Base-by-base conservation (phyloP, 1,139 yeast genomes). In the Meyerozyma carpophila region DNA sequence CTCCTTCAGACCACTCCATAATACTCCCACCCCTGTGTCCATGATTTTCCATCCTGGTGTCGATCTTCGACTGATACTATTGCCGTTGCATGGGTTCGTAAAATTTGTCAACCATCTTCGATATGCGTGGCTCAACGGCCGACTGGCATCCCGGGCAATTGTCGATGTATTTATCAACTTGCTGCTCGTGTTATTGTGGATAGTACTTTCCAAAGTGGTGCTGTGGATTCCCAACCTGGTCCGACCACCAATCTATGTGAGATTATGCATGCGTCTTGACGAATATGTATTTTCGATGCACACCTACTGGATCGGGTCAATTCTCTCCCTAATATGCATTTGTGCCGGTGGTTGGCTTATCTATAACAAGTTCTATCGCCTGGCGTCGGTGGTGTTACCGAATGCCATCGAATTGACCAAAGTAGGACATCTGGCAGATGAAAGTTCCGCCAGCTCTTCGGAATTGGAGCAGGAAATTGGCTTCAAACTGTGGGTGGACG, bases 191-290 rank as follows among this genome's bases (percentile, higher is more conserved):
- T 4, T 27, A 8, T 14, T 20, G 14, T 37, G 40, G 40, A 9
- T 37, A 5, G 2, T 28, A 6, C n/a, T 26, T n/a, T 9, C 32
- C 21, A 26, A 27, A 25, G 24, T 14, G 25, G 32, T 37, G 11
- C 28, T 24, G 25, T 11, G 11, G 32, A 10, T 37, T 8, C 32
- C 40, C 14, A 14, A 37, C 6, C 32, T 9, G n/a, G 3, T 25
- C 4, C 32, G 40, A 9, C 40, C 40, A 3, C 32, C 40, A 14
- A 37, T 37, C 14, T 27, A 27, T 13, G 32, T 24, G 10, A 32
- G 40, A 5, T 24, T 37, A 7, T 37, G 40, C 32, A 25, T 27
- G 32, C 32, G 40, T 11, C 40, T 37, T 20, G 40, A 37, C 14
- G 14, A n/a, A 8, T 37, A 26, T 14, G 29, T 37, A n/a, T 37